Evolutionary conservation across 1,284 basidiomycete genomes (phyloP).

Genomic region (Ceratobasidium sp.): DNA sequence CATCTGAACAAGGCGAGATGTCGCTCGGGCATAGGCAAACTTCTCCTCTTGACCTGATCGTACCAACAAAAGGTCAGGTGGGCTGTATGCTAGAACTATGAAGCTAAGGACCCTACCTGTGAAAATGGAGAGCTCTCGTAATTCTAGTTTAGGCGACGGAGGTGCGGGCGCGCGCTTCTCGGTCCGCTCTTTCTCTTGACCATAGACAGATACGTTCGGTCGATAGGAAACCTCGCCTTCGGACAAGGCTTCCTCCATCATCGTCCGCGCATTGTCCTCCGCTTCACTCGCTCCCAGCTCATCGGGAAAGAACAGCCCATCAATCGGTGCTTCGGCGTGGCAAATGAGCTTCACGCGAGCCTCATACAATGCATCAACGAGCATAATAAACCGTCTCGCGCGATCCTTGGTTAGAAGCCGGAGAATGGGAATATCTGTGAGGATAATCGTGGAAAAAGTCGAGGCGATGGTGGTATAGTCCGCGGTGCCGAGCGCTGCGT

Average conservation of each 20-base stretch:
- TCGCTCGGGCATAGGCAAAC: conserved; percentile 74
- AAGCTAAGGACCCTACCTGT: conserved; percentile 59
- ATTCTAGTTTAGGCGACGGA: neutral
- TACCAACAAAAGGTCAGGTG: neutral
- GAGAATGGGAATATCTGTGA: conserved; percentile 69
- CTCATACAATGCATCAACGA: conserved; percentile 74
- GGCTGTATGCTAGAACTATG: neutral
- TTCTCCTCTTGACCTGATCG: conserved; percentile 69
- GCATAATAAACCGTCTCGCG: conserved; percentile 74
- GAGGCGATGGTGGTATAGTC: conserved; percentile 75
- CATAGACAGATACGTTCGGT: conserved; percentile 71
- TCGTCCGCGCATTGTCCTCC: conserved; percentile 58
- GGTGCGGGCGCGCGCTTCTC: neutral
- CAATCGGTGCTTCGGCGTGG: conserved; percentile 62
- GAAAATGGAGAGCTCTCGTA: conserved; percentile 65
- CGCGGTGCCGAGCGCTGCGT: conserved; percentile 72
- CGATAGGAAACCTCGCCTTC: conserved; percentile 67
- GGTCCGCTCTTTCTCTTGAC: conserved; percentile 46
- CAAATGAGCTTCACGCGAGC: conserved; percentile 59
- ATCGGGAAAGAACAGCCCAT: conserved; percentile 71
- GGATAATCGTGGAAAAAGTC: conserved; percentile 66
- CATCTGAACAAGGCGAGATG: conserved; percentile 75
- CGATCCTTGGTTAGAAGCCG: conserved; percentile 72
- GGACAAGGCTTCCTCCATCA: conserved; percentile 69
- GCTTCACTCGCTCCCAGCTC: conserved; percentile 51